Evolutionary conservation across 441 rosid species (phyloP), one percentile per base, ranked within the genome.

Genomic region (Francoa sonchifolia): DNA sequence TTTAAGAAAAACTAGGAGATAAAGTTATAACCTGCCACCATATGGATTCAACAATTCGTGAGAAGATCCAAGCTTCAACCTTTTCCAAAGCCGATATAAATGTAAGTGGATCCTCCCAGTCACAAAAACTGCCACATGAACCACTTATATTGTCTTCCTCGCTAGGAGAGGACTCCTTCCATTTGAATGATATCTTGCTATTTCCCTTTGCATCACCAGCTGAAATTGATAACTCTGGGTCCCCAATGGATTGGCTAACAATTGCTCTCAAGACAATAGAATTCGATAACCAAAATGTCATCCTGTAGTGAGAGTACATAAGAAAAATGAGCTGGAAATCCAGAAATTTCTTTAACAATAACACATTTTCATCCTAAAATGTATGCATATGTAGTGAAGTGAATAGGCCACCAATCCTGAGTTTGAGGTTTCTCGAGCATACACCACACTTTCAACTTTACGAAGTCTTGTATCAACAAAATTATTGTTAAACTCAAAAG

Each of bases 221-320:
- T 32, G 75, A 68, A 43, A 52, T 16, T 15, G 62, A 49, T 41
- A 39, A 48, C 60, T 67, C 75, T 13, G 47, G 50, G 33, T 63
- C 68, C 58, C 52, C 54, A 37, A 30, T 55, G 14, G 56, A 63
- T 55, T 72, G 78, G 59, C 75, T 62, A 55, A 86, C 50, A 52
- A 81, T 69, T 59, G 74, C 71, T 66, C 96, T 71, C 66, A 85
- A 57, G 35, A 76, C 72, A 31, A 90, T 74, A 18, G 77, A 74
- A 50, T 85, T 85, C 46, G 98, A 90, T 58, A 85, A 50, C 96
- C 98, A 90, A 66, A 82, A 90, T 50, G 85, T 85, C 66, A 90
- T 66, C 72, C 98, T 89, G 89, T 39, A 57, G 41, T 31, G 47
- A 48, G 39, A 48, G 36, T 15, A 3, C 12, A 42, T 13, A 25